Conservation (phyloP, 441 rosid species). For the Biscutella auriculata region DNA sequence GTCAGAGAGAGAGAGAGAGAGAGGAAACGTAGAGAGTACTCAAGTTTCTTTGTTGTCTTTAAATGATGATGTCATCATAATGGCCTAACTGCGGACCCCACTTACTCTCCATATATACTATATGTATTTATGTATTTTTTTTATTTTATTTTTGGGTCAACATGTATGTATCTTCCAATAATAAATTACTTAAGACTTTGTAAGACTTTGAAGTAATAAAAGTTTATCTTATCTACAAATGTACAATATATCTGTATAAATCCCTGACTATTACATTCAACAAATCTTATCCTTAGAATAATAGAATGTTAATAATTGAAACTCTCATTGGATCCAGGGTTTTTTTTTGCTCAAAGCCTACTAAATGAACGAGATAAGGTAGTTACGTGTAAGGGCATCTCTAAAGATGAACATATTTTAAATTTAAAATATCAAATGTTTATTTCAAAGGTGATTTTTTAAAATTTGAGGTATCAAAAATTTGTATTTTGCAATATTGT, state of each 20-base stretch:
- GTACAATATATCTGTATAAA: background rate
- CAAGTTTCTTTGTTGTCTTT: background rate
- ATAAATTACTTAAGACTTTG: too few species aligned
- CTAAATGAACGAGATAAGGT: too few species aligned
- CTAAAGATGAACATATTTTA: too few species aligned
- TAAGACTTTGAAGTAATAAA: background rate
- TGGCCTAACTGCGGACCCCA: slow-evolving; percentile 21
- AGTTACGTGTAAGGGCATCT: too few species aligned
- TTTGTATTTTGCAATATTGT: too few species aligned
- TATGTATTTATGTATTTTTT: background rate
- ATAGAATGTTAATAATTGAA: background rate
- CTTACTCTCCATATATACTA: slow-evolving; percentile 6
- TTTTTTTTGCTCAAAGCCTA: too few species aligned
- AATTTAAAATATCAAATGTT: too few species aligned
- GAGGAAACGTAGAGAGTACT: slow-evolving; percentile 25
- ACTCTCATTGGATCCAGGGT: slow-evolving; percentile 14
- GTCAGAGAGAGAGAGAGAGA: too few species aligned
- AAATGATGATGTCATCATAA: slow-evolving; percentile 20
- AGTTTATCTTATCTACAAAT: background rate
- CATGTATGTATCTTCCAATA: too few species aligned
- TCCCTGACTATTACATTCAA: background rate
- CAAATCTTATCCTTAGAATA: slow-evolving; percentile 19
- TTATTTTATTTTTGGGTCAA: background rate
- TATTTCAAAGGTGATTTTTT: too few species aligned
- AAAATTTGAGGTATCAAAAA: too few species aligned